These are phyloP conservation scores for Amanita phalloides DNA, from an alignment of 768 basidiomycete species.

Conservation along the genomic window DNA sequence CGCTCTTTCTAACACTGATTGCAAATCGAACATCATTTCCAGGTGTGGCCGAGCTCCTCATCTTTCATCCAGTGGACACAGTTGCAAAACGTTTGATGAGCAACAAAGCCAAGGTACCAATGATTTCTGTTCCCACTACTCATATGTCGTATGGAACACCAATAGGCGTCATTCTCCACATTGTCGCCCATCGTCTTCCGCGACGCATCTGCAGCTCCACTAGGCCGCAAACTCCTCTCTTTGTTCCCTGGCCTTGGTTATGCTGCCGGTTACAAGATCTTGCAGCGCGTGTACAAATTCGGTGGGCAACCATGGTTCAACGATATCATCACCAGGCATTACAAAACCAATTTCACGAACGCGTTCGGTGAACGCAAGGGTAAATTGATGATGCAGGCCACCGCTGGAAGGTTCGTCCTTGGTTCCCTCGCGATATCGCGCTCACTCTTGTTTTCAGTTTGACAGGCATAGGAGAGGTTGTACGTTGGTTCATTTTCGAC, in stretches of 20 bases:
- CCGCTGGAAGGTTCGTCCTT: slow-evolving; percentile 71
- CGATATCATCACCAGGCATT: slow-evolving; percentile 78
- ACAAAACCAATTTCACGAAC: slow-evolving; percentile 71
- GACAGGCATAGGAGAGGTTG: slow-evolving; percentile 92
- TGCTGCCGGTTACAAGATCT: slow-evolving; percentile 94
- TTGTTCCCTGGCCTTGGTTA: slow-evolving; percentile 98
- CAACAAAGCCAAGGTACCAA: slow-evolving; percentile 76
- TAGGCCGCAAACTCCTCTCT: slow-evolving; percentile 65
- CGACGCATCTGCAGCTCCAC: slow-evolving; percentile 60
- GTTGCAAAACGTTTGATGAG: slow-evolving; percentile 99
- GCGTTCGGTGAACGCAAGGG: slow-evolving; percentile 91
- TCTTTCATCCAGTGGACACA: slow-evolving; percentile 96
- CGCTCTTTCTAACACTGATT: not conserved
- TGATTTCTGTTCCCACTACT: not conserved
- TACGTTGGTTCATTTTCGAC: slow-evolving; percentile 22
- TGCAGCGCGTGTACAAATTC: slow-evolving; percentile 95
- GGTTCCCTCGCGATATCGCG: not conserved
- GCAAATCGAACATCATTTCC: slow-evolving; percentile 4
- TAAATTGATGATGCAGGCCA: slow-evolving; percentile 91
- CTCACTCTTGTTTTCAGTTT: slow-evolving; percentile 25
- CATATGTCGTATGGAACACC: not conserved
- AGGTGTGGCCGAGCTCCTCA: slow-evolving; percentile 92
- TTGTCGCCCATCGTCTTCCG: slow-evolving; percentile 82
- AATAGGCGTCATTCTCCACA: slow-evolving; percentile 50
- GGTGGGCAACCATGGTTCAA: slow-evolving; percentile 98